Evolutionary conservation across 352 stramenopile species (phyloP), one percentile per base, ranked within the genome.

Genomic region (Phytophthora idaei): DNA sequence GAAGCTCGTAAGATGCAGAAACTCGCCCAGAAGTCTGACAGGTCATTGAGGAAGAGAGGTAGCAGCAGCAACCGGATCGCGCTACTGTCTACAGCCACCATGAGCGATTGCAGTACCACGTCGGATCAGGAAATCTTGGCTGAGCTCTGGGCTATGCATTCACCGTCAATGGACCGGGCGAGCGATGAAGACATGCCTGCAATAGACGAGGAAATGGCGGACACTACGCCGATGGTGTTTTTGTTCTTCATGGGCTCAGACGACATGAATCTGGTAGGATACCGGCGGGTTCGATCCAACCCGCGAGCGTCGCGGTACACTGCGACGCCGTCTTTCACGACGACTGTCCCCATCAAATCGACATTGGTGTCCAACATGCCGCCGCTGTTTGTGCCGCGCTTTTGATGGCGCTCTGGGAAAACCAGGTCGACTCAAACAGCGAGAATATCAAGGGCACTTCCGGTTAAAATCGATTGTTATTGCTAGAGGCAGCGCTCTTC

Each of bases 221-320:
- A 61, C 12, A 46, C 56, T 15, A 11, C 60, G 12, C 76, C 60
- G 0, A 81, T 85, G 52, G 69, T 89, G 52, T 90, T 90, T 51
- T 63, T 90, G 5, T 89, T 90, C 64, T 90, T 86, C 59, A 59
- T 57, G 0, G 76, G 81, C 1, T 59, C 77, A 1, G 76, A 88
- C 5, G 66, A 83, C 36, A 70, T 32, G 52, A 77, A 67, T 60
- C n/a, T 74, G 27, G 48, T 51, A 15, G 64, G 79, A 15, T 53
- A 67, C 10, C 73, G 57, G 11, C 42, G 36, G 36, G 36, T 67
- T 39, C 58, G 50, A 28, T 49, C 64, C 17, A 58, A 64, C 32
- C n/a, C 51, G 7, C 37, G 58, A 31, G 41, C 48, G 25, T 17
- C 34, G 28, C 61, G 62, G 12, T 68, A 51, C 49, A 49, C 55